Evolutionary conservation across 345 rosid species (phyloP), one percentile per base, ranked within the genome.

Genomic region (Dovyalis caffra): DNA sequence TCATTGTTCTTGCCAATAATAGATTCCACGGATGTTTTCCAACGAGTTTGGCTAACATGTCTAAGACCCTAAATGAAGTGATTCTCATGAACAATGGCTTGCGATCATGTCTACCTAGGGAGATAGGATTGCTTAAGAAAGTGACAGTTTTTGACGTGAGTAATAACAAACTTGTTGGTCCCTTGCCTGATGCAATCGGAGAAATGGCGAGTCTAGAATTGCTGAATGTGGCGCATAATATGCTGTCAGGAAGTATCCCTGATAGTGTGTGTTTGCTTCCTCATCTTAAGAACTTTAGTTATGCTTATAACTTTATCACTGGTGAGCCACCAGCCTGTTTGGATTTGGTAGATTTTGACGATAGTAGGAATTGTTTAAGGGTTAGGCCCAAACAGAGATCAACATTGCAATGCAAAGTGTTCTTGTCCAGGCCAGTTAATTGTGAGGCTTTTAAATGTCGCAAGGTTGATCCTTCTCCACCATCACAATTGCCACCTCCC

Each of bases 1-100:
- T 87, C 33, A 43, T 92, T 28, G 95, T 90, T 45, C 72, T 94
- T 1, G 92, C 94, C 0, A 84, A 90, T 64, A 94, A 92, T 73
- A 72, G 76, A 57, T 89, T 91, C 29, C 90, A 74, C 1, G 98
- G 96, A 63, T 91, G 98, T 78, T 8, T 94, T 20, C 97, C 98
- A 1, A 38, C 69, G 29, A 90, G 92, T 81, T 68, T 94, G 0
- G 81, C 79, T 0, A 90, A 88, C 64, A 94, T 94, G 97, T 88
- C 88, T 0, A 80, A 72, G 38, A 92, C 97, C 5, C 63, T 94
- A 8, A 84, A 87, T 18, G 97, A 92, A 83, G 65, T 88, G 69
- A 84, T 90, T 53, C 47, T 94, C n/a, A 81, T 23, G 75, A 88
- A 92, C 64, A 93, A 86, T 45, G 87, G 87, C 64, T 78, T 92